These are phyloP conservation scores for Celoporthe dispersa DNA, from an alignment of 2,329 filamentous ascomycete species.

Conservation along the genomic window DNA sequence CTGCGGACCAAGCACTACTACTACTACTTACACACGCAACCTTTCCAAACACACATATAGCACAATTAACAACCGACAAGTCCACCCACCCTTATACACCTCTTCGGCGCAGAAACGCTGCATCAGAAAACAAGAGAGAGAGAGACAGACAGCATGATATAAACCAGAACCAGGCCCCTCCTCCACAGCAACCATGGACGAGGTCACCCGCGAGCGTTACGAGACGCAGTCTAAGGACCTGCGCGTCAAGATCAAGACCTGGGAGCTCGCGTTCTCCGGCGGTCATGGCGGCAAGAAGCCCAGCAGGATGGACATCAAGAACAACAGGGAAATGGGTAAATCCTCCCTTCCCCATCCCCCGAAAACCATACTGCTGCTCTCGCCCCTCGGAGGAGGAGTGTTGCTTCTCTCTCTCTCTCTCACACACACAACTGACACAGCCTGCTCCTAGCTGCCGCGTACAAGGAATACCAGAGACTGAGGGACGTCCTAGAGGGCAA, in stretches of 20 bases:
- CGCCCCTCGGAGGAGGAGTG: neutral
- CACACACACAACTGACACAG: neutral
- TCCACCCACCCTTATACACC: neutral
- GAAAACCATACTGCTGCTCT: neutral
- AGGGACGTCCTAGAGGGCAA: conserved; percentile 64
- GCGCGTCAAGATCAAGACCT: conserved; percentile 73
- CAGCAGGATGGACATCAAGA: conserved; percentile 75
- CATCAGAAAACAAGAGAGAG: neutral
- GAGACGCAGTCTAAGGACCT: conserved; percentile 58
- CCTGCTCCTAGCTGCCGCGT: conserved; percentile 63
- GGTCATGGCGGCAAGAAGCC: conserved; percentile 71
- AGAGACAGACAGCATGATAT: conserved; percentile 6
- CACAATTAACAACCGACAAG: neutral
- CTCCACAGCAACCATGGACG: conserved; percentile 49
- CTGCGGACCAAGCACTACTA: neutral
- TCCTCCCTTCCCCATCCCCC: neutral
- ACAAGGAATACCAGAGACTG: conserved; percentile 74
- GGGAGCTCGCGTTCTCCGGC: conserved; percentile 71
- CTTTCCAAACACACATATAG: neutral
- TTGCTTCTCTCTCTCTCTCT: neutral
- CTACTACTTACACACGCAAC: neutral
- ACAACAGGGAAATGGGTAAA: conserved; percentile 71
- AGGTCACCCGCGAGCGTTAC: conserved; percentile 47
- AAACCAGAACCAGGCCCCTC: conserved; percentile 1
- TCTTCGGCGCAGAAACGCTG: neutral